Evolutionary conservation across 2,329 filamentous ascomycete genomes (phyloP), one percentile per base, ranked within the genome.

Genomic region (Clonostachys byssicola): DNA sequence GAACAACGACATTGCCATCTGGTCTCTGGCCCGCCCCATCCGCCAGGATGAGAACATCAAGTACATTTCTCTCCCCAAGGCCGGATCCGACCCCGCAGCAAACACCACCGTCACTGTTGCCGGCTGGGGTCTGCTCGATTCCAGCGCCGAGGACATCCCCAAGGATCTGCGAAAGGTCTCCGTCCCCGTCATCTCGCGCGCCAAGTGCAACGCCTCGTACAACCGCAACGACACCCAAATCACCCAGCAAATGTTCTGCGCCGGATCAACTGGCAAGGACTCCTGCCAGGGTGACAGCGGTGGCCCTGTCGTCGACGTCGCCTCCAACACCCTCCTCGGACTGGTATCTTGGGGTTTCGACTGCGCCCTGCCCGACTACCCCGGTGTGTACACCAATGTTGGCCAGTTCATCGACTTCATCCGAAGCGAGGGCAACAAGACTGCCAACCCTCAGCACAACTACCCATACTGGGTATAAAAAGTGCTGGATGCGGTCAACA

Each of bases 231-330:
- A 63, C 47, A 63, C 60, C 41, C 48, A 41, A 47, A 47, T 64
- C 47, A 63, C 60, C 41, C 48, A 41, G 48, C 51, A 52, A 52
- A 64, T 64, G 61, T 55, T 64, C 54, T 64, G 61, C 52, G 61
- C 61, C 40, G 61, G 59, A 10, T 36, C 51, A 9, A 10, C 51
- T 3, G 42, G 43, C 5, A 58, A 56, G 52, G 61, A 64, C 50
- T 55, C 61, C n/a, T 64, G 61, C 60, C 51, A 54, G 18, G 60
- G 60, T 18, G 61, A 64, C 54, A 60, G 56, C 16, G 61, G 61
- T 34, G 61, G 61, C 34, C 61, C 61, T 40, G 54, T 64, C 12
- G 52, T 64, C 20, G 51, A 60, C 33, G 43, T 45, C 40, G 47
- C 53, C 49, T 49, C 44, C 23, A 48, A 52, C 3, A 51, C 46